phyloP scores from a whole-genome alignment of 2,329 filamentous ascomycete species.

The Acrocalymma vagum region DNA sequence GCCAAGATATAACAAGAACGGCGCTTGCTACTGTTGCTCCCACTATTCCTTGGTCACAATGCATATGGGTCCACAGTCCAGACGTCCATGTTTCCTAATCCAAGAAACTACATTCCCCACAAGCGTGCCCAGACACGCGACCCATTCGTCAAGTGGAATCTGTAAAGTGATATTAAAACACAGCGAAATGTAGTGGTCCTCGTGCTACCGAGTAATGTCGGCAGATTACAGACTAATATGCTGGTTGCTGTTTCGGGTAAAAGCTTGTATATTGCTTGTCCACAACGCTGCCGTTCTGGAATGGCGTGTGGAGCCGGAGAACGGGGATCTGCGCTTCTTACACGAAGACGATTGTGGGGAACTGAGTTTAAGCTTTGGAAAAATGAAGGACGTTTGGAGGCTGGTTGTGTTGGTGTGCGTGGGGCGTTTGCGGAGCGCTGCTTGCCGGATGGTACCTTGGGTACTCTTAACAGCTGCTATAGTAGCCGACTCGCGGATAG shows the following conservation, averaged over 20 bases:
- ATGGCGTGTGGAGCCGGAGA: slow-evolving; percentile 7
- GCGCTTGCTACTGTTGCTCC: too few species aligned
- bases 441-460: too few species aligned
- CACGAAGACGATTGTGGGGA: not conserved
- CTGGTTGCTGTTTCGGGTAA: slow-evolving; percentile 17
- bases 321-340: slow-evolving; percentile 5
- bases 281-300: slow-evolving; percentile 3
- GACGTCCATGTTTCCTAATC: slow-evolving; percentile 2
- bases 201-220: slow-evolving; percentile 7
- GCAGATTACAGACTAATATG: slow-evolving; percentile 19
- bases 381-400: too few species aligned
- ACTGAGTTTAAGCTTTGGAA: too few species aligned
- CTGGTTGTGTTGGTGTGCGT: too few species aligned
- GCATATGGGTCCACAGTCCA: not conserved
- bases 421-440: too few species aligned
- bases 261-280: slow-evolving; percentile 22
- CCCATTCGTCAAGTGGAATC: too few species aligned
- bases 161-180: slow-evolving; percentile 5
- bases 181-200: not conserved
- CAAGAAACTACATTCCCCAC: not conserved
- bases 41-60: too few species aligned
- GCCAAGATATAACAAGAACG: too few species aligned
- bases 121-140: slow-evolving; percentile 5
- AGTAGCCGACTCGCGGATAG: too few species aligned
- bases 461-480: too few species aligned